Percentiles rank a stretch among this genome's conserved stretches.
Evolutionary conservation across 441 rosid genomes (phyloP).

Genomic region (Populus hybrid): DNA sequence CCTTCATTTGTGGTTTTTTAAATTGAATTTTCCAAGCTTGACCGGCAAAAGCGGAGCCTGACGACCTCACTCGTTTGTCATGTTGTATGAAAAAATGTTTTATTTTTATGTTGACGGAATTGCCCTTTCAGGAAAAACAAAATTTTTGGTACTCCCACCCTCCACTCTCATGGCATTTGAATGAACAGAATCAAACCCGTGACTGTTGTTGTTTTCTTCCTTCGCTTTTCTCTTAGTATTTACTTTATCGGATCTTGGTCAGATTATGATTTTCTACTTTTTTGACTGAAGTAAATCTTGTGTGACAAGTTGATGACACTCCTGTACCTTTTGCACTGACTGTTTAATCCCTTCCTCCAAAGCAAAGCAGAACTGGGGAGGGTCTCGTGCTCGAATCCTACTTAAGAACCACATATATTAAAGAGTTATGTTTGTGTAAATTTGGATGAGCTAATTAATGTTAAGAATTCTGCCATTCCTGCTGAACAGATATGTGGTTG

Average conservation of each 20-base stretch:
- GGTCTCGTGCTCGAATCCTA: not conserved
- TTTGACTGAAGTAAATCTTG: not conserved
- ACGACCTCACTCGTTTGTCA: conserved; percentile 17
- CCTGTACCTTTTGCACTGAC: not conserved
- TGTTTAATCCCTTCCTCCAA: not conserved
- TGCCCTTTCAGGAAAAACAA: conserved; percentile 4
- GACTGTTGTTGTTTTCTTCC: conserved; percentile 18
- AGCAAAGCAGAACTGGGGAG: not conserved
- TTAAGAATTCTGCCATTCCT: not conserved
- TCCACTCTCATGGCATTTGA: conserved; percentile 17
- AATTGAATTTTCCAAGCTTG: conserved; percentile 6
- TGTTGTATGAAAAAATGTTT: conserved; percentile 3
- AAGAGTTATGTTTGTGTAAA: not conserved
- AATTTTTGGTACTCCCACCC: conserved; percentile 8
- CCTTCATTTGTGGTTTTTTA: not conserved
- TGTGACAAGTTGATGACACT: no score
- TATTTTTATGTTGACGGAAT: conserved; percentile 5
- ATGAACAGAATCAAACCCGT: conserved; percentile 50
- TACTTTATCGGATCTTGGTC: not conserved
- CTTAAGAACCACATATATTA: not conserved
- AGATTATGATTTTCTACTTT: not conserved
- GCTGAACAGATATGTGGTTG: conserved; percentile 59
- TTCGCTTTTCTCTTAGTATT: not conserved
- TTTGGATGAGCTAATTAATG: not conserved
- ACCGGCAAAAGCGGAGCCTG: conserved; percentile 1